Percentiles rank a stretch among this genome's conserved stretches.
These are phyloP conservation scores for Malassezia sp. DNA, from an alignment of 1,284 basidiomycete species.

Conservation along the genomic window DNA sequence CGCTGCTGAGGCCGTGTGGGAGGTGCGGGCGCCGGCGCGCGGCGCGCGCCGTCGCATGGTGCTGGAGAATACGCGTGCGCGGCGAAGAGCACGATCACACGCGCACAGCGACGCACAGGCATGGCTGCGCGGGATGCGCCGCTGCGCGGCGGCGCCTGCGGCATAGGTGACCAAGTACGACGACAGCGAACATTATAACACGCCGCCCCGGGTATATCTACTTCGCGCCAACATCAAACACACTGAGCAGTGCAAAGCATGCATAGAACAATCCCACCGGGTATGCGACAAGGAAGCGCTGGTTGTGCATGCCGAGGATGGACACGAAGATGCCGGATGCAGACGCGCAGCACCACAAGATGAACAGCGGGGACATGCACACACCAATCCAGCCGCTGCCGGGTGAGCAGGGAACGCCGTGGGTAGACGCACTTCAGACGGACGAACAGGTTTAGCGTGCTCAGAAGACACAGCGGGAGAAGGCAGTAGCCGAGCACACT, in stretches of 20 bases:
- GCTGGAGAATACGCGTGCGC: no score
- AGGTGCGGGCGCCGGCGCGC: no score
- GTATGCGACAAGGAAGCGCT: constrained; percentile 43
- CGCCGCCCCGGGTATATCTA: no score
- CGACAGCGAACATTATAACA: no score
- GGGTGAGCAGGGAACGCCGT: constrained; percentile 2
- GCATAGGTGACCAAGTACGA: no score
- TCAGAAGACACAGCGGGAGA: constrained; percentile 90
- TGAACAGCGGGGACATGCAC: constrained; percentile 40
- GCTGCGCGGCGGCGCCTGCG: no score
- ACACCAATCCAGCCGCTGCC: constrained; percentile 28
- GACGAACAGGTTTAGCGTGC: constrained; percentile 73
- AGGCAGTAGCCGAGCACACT: constrained; percentile 95
- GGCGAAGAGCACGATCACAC: no score
- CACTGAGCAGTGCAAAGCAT: constrained; percentile 42
- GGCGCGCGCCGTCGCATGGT: no score
- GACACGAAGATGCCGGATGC: constrained; percentile 46
- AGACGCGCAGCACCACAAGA: constrained; percentile 42
- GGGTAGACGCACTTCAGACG: constrained; percentile 75
- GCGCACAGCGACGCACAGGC: no score
- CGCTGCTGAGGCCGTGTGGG: constrained; percentile 30
- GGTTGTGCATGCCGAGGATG: constrained; percentile 39
- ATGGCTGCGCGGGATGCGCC: no score
- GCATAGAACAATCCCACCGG: constrained; percentile 44
- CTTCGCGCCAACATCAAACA: constrained; percentile 27